Evolutionary conservation across 257 asterid species (phyloP), one percentile per base, ranked within the genome.

Genomic region (Solanum sitiens): DNA sequence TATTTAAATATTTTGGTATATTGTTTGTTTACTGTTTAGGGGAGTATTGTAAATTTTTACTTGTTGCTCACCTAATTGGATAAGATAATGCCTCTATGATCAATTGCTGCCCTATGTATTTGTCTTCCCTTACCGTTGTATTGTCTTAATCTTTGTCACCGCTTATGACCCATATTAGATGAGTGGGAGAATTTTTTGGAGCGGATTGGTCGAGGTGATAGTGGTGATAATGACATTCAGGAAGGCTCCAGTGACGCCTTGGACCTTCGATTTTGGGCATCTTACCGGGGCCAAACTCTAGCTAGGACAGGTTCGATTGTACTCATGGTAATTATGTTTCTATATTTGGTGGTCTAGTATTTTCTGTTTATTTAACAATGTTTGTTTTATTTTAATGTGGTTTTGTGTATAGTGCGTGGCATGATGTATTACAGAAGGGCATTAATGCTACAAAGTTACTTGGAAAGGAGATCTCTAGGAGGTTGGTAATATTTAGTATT

Each of bases 371-470:
- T 73, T 76, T 79, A 79, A 30, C 42, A 47, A 80, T 47, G 68
- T 44, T 47, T 30, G 68, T 30, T 80, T 27, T 47, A 30, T 87
- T 88, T 42, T 20, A 21, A 75, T 70, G 47, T 50, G 87, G 65
- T 89, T 88, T 88, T 61, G 67, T 89, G 6, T 85, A 92, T 94
- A 97, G 99, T 97, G 86, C 97, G 99, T 63, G 99, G 99, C 61
- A 95, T 97, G 99, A 97, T 97, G 99, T 97, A 97, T 91, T 97
- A 97, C 87, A 95, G 99, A 93, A 94, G 98, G 92, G 99, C 99
- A 11, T 89, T 97, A 88, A 95, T 97, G 98, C 94, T 97, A 87
- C 99, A 97, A 92, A 95, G 99, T 92, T 91, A 86, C 93, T 90
- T 97, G 90, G 99, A 97, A 93, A 92, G 92, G 87, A 95, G 99